Percentiles rank a stretch among this genome's conserved stretches.
These are phyloP conservation scores for Daedaleopsis nitida DNA, from an alignment of 768 basidiomycete genomes.

Conservation along the genomic window DNA sequence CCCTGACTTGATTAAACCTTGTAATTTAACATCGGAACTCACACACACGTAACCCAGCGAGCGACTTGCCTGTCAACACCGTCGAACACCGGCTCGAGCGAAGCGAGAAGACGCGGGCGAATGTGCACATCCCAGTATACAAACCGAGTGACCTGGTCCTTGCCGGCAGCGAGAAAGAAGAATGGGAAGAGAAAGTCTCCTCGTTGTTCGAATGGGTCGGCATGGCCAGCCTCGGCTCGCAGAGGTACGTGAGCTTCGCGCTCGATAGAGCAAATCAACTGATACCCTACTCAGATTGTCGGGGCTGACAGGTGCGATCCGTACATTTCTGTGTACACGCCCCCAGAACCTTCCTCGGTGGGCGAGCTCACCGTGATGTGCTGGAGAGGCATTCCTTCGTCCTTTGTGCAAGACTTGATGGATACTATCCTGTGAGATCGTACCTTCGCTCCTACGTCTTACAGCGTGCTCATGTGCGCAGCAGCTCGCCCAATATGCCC, in stretches of 20 bases:
- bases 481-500: slow-evolving; percentile 1
- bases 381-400: slow-evolving; percentile 59
- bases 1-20: not conserved
- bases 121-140: slow-evolving; percentile 2
- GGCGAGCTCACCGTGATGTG: slow-evolving; percentile 54
- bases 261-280: not conserved
- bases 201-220: slow-evolving; percentile 74
- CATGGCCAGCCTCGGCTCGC: slow-evolving; percentile 65
- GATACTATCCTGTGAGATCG: slow-evolving; percentile 43
- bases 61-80: slow-evolving; percentile 30
- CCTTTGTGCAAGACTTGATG: slow-evolving; percentile 56
- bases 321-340: slow-evolving; percentile 66
- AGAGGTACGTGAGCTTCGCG: slow-evolving; percentile 46
- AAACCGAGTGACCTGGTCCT: not conserved
- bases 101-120: slow-evolving; percentile 5
- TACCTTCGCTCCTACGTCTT: not conserved
- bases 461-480: not conserved
- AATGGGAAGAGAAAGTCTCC: slow-evolving; percentile 49
- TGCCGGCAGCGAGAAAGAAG: slow-evolving; percentile 17
- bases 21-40: slow-evolving; percentile 1
- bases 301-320: slow-evolving; percentile 68
- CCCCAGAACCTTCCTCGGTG: slow-evolving; percentile 46
- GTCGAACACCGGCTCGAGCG: slow-evolving; percentile 38
- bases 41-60: slow-evolving; percentile 43
- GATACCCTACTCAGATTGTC: slow-evolving; percentile 46